A percentile compares a stretch with the other conserved stretches of the same genome.
These are phyloP conservation scores for Marchantia polymorpha DNA, from an alignment of 225 moss, liverwort and hornwort species.

Conservation along the genomic window DNA sequence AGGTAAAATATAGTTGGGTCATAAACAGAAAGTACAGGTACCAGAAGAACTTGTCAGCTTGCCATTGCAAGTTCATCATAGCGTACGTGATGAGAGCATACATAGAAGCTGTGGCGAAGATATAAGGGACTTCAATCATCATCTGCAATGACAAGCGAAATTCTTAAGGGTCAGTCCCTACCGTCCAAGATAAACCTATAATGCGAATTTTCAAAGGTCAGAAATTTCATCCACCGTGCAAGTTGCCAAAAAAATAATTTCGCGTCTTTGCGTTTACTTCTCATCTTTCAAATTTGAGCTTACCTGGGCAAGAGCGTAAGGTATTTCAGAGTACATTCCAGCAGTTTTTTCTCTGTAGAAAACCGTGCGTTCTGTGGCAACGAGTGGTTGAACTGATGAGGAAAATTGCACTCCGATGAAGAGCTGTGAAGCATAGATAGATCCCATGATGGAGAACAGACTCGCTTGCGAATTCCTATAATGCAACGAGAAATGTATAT, in stretches of 20 bases:
- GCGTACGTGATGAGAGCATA: constrained; percentile 26
- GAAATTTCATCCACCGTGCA: no score
- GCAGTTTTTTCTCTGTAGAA: constrained; percentile 39
- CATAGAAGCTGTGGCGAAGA: background rate
- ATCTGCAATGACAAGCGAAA: constrained; percentile 25
- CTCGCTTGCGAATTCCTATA: constrained; percentile 38
- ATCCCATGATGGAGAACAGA: constrained; percentile 22
- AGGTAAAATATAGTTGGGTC: constrained; percentile 36
- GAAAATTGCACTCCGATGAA: constrained; percentile 32
- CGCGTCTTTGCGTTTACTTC: no score
- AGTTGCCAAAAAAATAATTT: no score
- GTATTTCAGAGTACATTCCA: constrained; percentile 38
- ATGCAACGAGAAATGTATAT: background rate
- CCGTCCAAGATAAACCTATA: no score
- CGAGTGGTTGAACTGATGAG: constrained; percentile 28
- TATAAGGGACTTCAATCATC: constrained; percentile 35
- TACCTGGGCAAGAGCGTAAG: constrained; percentile 35
- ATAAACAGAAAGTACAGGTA: constrained; percentile 32
- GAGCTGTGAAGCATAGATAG: constrained; percentile 25
- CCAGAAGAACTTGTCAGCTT: constrained; percentile 37
- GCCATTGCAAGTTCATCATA: constrained; percentile 35
- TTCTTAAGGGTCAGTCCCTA: no score
- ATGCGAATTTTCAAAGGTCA: no score
- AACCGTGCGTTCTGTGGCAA: constrained; percentile 36
- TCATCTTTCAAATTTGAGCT: no score